Conservation (phyloP, 352 stramenopile species). For the Globisporangium canariense region DNA sequence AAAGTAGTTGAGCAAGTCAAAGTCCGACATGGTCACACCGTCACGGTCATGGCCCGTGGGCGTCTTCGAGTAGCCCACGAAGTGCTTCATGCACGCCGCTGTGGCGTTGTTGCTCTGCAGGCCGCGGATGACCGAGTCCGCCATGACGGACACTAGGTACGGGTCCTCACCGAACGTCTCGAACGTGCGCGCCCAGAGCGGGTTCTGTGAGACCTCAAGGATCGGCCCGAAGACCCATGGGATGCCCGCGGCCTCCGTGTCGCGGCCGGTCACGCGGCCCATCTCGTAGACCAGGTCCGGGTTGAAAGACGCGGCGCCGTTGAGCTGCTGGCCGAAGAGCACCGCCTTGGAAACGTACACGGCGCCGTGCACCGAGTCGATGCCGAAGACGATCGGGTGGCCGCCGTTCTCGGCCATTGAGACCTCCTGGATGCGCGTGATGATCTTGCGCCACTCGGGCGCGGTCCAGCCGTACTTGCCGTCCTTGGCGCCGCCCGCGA, state of each 20-base stretch:
- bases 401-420: constrained; percentile 54
- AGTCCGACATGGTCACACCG: constrained; percentile 68
- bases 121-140: constrained; percentile 64
- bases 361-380: constrained; percentile 90
- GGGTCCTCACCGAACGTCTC: constrained; percentile 95
- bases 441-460: constrained; percentile 64
- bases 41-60: constrained; percentile 79
- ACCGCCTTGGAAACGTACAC: constrained; percentile 80
- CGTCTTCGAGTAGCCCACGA: constrained; percentile 87
- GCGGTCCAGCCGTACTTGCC: constrained; percentile 27
- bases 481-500: constrained; percentile 29
- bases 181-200: constrained; percentile 88
- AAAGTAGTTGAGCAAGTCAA: constrained; percentile 84
- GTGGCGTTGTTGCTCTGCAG: constrained; percentile 72
- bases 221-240: constrained; percentile 91
- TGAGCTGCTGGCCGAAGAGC: constrained; percentile 89
- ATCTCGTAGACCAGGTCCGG: constrained; percentile 61
- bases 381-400: constrained; percentile 78
- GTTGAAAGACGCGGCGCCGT: constrained; percentile 88
- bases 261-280: constrained; percentile 67
- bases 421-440: constrained; percentile 80
- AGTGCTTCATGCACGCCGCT: constrained; percentile 89
- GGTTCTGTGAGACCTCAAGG: constrained; percentile 83
- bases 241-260: constrained; percentile 86
- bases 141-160: constrained; percentile 81